Base-by-base conservation (phyloP, 2,329 filamentous ascomycete species). In the Colletotrichum cuscutae region DNA sequence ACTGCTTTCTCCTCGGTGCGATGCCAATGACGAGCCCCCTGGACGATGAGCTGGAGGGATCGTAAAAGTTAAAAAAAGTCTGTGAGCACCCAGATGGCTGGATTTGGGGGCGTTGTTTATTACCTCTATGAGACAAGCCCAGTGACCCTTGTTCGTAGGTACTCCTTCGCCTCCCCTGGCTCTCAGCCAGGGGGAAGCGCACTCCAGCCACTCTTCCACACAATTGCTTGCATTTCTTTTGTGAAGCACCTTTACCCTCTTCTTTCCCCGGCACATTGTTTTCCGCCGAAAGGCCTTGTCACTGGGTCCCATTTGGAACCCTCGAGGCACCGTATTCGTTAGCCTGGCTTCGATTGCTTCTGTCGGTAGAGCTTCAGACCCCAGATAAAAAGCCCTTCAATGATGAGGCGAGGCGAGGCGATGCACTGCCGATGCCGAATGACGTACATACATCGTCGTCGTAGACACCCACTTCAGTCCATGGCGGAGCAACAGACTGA, bases 81-180 rank as follows among this genome's bases (percentile, higher is more conserved):
- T 72, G 71, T 66, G 68, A 71, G 68, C 68, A 67, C 57, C 70
- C 70, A 72, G 70, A 72, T 70, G 66, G 71, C 66, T 70, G 71
- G 71, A 71, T 72, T 72, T 71, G 71, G 71, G 71, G 71, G 71
- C 60, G 61, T 73, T 68, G 61, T 73, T 72, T 73, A 73, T 73
- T 72, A 72, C 71, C 58, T 58, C 67, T 68, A 60, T 72, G 60
- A 72, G 66, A 72, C 71, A 61, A 70, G 71, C 49, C 71, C 60
- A n/a, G 42, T 15, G 9, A 65, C 56, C 71, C 71, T 71, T 56
- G 66, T 70, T 67, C 24, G 61, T 26, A 5, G 26, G 26, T 61
- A 9, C 22, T 26, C 54, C 22, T 61, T 60, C 71, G 56, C 66
- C 53, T 61, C 56, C 71, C 71, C 66, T 72, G 71, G 60, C 60